Evolutionary conservation across 306 rosid species (phyloP), one percentile per base, ranked within the genome.

Genomic region (Pyrus bretschneideri): DNA sequence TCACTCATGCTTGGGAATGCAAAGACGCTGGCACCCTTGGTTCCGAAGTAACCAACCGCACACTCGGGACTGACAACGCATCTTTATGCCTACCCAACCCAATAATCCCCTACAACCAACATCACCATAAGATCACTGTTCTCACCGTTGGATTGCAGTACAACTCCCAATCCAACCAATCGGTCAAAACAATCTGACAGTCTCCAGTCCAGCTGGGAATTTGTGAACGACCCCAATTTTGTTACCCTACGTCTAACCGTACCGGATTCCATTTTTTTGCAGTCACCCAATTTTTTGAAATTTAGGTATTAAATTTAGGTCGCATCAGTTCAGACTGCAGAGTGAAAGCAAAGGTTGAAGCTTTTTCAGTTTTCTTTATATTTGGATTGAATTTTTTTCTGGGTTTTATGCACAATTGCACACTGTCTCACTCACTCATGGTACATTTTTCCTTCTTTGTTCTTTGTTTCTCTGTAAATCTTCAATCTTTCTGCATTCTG

Each of bases 11-110:
- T 85, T 88, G 21, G 65, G 86, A 82, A 84, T 88, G 83, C 85
- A 89, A 89, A 85, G 87, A 83, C 79, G 72, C 23, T 60, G 78
- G 76, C 69, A 85, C 89, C 74, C 96, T 89, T 90, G 83, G 68
- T 74, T 84, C 85, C 73, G 84, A 92, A 89, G 96, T 79, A 62
- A 62, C 78, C 21, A 81, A 91, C 85, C 82, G 70, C 88, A 23
- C 83, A 11, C 85, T 71, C 51, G 75, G 85, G 86, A 86, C 88
- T 76, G 81, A 83, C 82, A 71, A 79, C 86, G 45, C 86, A 58
- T 69, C 72, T 78, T 81, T 77, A 73, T 85, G 58, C 68, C 54
- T 15, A 15, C 51, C 79, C 44, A 68, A 9, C 51, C 77, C 31
- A 70, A 59, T 14, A 19, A 29, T 72, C 18, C 14, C 42, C 21